These are phyloP conservation scores for Kwoniella sp. DNA, from an alignment of 768 basidiomycete genomes.

Conservation along the genomic window DNA sequence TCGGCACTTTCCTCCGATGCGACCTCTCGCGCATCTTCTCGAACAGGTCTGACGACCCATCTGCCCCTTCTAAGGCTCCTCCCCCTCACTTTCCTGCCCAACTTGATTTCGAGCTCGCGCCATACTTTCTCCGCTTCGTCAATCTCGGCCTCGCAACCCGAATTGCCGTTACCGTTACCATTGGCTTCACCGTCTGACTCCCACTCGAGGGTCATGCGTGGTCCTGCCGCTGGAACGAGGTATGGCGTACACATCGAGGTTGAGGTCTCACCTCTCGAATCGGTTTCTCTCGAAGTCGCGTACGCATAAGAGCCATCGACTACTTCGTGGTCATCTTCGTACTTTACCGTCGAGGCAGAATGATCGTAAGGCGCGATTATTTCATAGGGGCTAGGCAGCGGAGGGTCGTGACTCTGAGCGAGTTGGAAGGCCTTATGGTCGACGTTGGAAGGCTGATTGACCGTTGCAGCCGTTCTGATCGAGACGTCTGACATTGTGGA, in stretches of 20 bases:
- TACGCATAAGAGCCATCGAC: no score
- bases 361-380: background rate
- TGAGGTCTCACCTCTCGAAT: background rate
- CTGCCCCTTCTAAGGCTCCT: slow-evolving; percentile 17
- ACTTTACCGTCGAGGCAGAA: no score
- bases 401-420: background rate
- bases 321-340: no score
- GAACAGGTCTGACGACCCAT: slow-evolving; percentile 22
- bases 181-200: slow-evolving; percentile 13
- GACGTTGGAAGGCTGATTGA: slow-evolving; percentile 4
- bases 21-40: background rate
- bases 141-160: background rate
- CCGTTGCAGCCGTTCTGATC: slow-evolving; percentile 12
- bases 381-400: background rate
- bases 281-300: no score
- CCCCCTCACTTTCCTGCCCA: slow-evolving; percentile 17
- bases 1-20: background rate
- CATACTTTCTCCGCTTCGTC: slow-evolving; percentile 26
- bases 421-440: background rate
- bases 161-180: no score
- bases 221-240: slow-evolving; percentile 11
- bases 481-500: slow-evolving; percentile 20
- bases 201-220: slow-evolving; percentile 26
- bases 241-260: slow-evolving; percentile 8
- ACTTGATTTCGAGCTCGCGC: slow-evolving; percentile 17